A percentile compares a stretch with the other conserved stretches of the same genome.
phyloP scores from a whole-genome alignment of 1,284 basidiomycete genomes.

The Puccinia triticina region DNA sequence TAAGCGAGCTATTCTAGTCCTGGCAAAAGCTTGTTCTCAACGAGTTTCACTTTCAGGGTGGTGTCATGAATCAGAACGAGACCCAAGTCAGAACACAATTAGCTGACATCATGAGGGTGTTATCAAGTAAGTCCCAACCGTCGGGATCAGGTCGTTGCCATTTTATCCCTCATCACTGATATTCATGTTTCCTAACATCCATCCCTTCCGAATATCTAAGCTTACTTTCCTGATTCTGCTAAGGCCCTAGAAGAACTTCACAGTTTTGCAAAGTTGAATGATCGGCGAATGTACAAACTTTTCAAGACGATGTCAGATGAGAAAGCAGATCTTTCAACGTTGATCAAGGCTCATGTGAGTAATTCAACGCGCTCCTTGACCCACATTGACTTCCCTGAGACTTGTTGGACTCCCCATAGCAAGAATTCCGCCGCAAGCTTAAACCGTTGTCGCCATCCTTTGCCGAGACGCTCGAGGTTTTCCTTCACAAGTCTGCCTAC shows the following conservation, averaged over 20 bases:
- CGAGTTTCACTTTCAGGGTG: constrained; percentile 14
- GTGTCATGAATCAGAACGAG: constrained; percentile 34
- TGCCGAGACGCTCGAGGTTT: constrained; percentile 71
- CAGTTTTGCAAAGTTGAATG: constrained; percentile 83
- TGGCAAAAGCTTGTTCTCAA: background rate
- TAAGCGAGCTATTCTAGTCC: constrained; percentile 61
- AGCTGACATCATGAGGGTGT: constrained; percentile 33
- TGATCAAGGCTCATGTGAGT: constrained; percentile 76
- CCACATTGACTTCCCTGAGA: constrained; percentile 53
- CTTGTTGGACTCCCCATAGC: constrained; percentile 62
- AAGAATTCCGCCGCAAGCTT: constrained; percentile 74
- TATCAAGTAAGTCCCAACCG: constrained; percentile 12
- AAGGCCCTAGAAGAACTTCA: constrained; percentile 78
- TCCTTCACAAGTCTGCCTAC: constrained; percentile 74
- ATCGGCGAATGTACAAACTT: constrained; percentile 80
- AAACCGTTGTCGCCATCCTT: constrained; percentile 71
- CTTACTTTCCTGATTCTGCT: constrained; percentile 69
- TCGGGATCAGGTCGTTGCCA: background rate
- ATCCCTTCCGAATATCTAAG: constrained; percentile 59
- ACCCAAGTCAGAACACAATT: constrained; percentile 37
- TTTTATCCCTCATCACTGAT: constrained; percentile 64
- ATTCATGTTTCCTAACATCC: constrained; percentile 45
- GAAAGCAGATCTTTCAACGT: constrained; percentile 76
- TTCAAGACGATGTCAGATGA: constrained; percentile 79
- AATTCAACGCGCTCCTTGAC: background rate